Evolutionary conservation across 2,329 filamentous ascomycete genomes (phyloP).

Genomic region (Myotisia sp.): DNA sequence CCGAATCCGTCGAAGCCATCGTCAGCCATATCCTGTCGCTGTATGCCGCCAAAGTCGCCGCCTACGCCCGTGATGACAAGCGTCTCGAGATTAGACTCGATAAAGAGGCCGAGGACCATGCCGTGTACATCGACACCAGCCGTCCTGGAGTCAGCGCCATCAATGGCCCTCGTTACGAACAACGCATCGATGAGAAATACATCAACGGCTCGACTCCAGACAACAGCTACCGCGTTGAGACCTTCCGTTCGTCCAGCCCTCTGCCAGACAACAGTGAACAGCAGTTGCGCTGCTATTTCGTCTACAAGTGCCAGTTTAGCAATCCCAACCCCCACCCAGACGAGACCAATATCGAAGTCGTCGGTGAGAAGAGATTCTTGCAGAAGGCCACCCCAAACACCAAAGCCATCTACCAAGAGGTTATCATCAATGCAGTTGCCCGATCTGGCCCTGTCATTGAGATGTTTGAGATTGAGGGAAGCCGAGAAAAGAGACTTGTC

Average conservation of each 20-base stretch:
- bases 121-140: slow-evolving; percentile 97
- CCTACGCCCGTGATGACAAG: slow-evolving; percentile 85
- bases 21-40: slow-evolving; percentile 89
- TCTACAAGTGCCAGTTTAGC: slow-evolving; percentile 89
- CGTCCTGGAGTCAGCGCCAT: slow-evolving; percentile 66
- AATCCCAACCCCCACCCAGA: slow-evolving; percentile 56
- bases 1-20: slow-evolving; percentile 73
- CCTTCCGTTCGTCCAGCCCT: slow-evolving; percentile 79
- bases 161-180: slow-evolving; percentile 78
- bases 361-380: slow-evolving; percentile 85
- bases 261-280: slow-evolving; percentile 62
- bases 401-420: slow-evolving; percentile 86
- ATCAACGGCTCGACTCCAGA: slow-evolving; percentile 60
- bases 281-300: slow-evolving; percentile 91
- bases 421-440: slow-evolving; percentile 70
- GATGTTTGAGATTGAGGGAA: slow-evolving; percentile 87
- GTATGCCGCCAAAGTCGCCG: slow-evolving; percentile 91
- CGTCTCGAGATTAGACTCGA: slow-evolving; percentile 86
- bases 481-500: slow-evolving; percentile 82
- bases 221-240: slow-evolving; percentile 84
- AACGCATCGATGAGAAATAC: slow-evolving; percentile 88
- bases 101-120: slow-evolving; percentile 87
- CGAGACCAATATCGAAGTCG: slow-evolving; percentile 79
- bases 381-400: slow-evolving; percentile 95
- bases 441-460: slow-evolving; percentile 92